Base-by-base conservation (phyloP, 2,329 filamentous ascomycete species). In the Alternaria triticina region DNA sequence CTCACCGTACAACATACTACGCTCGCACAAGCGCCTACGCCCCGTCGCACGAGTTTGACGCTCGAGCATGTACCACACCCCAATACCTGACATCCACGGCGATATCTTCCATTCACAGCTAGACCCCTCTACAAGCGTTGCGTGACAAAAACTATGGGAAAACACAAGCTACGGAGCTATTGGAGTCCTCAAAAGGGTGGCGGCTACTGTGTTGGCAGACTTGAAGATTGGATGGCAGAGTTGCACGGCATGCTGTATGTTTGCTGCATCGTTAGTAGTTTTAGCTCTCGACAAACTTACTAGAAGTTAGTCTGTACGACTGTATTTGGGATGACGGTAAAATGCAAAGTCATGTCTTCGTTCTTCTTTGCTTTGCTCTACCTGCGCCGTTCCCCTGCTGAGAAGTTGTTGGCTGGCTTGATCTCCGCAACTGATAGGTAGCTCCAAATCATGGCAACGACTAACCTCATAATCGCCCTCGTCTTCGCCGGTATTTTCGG, bases 401-500 rank as follows among this genome's bases (percentile, higher is more conserved):
- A 27, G 8, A 27, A 28, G 27, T 5, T 28, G 27, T 28, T 28
- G 27, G 27, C 27, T 28, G 27, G 27, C 27, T 28, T 28, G 4
- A 5, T 10, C 11, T 28, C 5, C 12, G 27, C 27, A 5, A 28
- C 4, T 28, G 4, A 12, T 28, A 28, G 27, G 10, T 28, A 28
- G n/a, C n/a, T n/a, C n/a, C n/a, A n/a, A n/a, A n/a, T n/a, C n/a
- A 71, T 72, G 74, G 50, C 49, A 1, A 67, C 54, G 10, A 63
- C 66, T 0, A 68, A 62, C 7, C 58, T 73, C 8, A 68, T 71
- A 27, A 49, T 68, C 20, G 69, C 74, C 9, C 58, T 75, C 1
- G 51, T 68, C 3, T 65, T 72, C 27, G 68, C 72, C 9, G 64
- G 59, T 6, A 25, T 73, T 20, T 74, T 74, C 52, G 73, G 74